Evolutionary conservation across 2,329 filamentous ascomycete species (phyloP).

Genomic region (Aspergillus ustus): DNA sequence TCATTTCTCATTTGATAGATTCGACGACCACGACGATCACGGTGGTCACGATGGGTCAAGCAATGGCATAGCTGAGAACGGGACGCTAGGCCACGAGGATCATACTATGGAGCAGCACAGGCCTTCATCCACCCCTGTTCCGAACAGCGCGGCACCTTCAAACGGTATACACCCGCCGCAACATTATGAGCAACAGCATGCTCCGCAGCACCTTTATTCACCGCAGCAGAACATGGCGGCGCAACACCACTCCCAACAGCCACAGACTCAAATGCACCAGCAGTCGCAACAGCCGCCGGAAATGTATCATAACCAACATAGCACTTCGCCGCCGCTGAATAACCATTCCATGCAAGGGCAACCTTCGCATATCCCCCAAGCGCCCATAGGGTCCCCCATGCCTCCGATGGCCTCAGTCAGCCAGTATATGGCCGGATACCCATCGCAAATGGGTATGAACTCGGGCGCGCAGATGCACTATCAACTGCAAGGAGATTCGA

Average conservation of each 20-base stretch:
- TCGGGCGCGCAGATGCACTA: conserved; percentile 56
- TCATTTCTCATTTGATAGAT: conserved; percentile 18
- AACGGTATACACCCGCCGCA: conserved; percentile 39
- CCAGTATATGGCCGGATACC: conserved; percentile 57
- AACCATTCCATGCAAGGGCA: conserved; percentile 31
- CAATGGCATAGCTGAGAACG: conserved; percentile 12
- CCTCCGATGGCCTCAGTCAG: conserved; percentile 59
- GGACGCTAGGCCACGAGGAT: conserved; percentile 23
- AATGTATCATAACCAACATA: conserved; percentile 37
- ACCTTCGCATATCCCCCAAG: conserved; percentile 41
- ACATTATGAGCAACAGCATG: conserved; percentile 20
- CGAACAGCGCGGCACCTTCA: conserved; percentile 51
- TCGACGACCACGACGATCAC: conserved; percentile 13
- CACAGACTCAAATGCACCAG: conserved; percentile 22
- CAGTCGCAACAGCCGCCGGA: conserved; percentile 36
- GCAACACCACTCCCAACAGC: conserved; percentile 41
- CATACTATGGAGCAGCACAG: conserved; percentile 28
- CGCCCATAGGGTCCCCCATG: conserved; percentile 57
- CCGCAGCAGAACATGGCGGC: conserved; percentile 30
- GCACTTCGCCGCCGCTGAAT: conserved; percentile 26
- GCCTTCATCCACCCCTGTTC: conserved; percentile 43
- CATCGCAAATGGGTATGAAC: conserved; percentile 41
- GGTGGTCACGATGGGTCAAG: conserved; percentile 15
- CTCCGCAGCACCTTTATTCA: conserved; percentile 20
- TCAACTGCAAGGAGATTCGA: conserved; percentile 54